phyloP scores from a whole-genome alignment of 306 rosid genomes.

The Ormosia semicastrata region DNA sequence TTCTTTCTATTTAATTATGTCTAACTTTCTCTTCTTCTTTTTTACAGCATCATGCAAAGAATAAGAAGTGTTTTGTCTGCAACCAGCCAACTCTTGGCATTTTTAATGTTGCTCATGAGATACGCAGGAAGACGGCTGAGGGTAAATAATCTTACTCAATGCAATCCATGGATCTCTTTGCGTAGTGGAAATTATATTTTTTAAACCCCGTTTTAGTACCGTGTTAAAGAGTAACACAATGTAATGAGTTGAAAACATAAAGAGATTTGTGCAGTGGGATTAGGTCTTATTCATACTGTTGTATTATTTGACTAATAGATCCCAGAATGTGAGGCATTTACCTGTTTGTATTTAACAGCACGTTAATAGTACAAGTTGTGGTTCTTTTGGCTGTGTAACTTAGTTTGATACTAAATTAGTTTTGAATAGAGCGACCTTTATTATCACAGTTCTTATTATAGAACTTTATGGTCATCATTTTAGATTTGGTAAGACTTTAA shows the following conservation, averaged over 20 bases:
- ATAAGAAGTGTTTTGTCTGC: conserved; percentile 86
- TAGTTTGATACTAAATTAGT: neutral
- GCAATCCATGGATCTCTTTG: neutral
- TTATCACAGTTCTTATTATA: neutral
- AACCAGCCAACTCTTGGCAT: conserved; percentile 73
- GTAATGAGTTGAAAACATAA: neutral
- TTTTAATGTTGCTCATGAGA: conserved; percentile 71
- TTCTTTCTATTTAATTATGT: neutral
- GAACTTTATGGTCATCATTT: neutral
- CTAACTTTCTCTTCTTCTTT: conserved; percentile 3
- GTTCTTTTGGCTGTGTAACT: neutral
- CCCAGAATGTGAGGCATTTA: neutral
- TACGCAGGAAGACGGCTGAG: conserved; percentile 56
- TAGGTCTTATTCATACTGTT: neutral
- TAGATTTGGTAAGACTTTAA: neutral
- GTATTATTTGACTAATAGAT: conserved; percentile 15
- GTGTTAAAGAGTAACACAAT: neutral
- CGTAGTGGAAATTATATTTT: neutral
- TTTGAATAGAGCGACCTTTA: neutral
- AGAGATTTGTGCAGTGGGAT: neutral
- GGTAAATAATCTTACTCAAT: conserved; percentile 33
- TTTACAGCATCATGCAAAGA: conserved; percentile 74
- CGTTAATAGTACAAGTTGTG: neutral
- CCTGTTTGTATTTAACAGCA: neutral
- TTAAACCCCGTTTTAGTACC: neutral